Evolutionary conservation across 108 stramenopile genomes (phyloP), one percentile per base, ranked within the genome.

Genomic region (Nannochloropsis salina): DNA sequence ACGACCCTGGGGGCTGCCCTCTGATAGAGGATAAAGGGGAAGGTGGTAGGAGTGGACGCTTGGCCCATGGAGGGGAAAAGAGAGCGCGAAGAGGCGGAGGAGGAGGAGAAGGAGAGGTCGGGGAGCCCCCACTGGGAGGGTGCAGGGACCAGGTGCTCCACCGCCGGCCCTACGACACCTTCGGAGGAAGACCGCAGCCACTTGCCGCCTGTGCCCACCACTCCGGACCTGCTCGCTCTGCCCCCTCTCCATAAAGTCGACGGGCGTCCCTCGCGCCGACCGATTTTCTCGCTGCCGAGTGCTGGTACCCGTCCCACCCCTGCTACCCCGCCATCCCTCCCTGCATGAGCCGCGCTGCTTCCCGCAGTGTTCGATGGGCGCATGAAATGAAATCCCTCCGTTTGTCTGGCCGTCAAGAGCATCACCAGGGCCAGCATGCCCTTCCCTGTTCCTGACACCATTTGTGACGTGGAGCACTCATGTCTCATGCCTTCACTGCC

Each of bases 81-180:
- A 31, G 31, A 31, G 31, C 31, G 31, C 31, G 31, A 31, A 31
- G 31, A 31, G 31, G 61, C 15, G n/a, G 61, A 74, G 8, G 61
- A 74, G 3, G 61, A 74, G 20, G n/a, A n/a, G 20, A 74, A 8
- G 61, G 61, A 74, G 20, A 74, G 61, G 61, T 74, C 61, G 20
- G 15, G 20, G 61, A n/a, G 20, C n/a, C 2, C 61, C 61, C 61
- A 74, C n/a, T n/a, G 61, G n/a, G n/a, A 74, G 20, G 20, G 61
- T 15, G 61, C 61, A 74, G 61, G 61, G n/a, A 74, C n/a, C 61
- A 74, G n/a, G 61, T 74, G 61, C 15, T 74, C n/a, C 61, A 74
- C n/a, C 61, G n/a, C 3, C 4, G 20, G 2, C 61, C 61, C 61
- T 2, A n/a, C 61, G 61, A 74, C 61, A 74, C 15, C 2, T 2